Evolutionary conservation across 441 rosid genomes (phyloP).

Genomic region (Eutrema salsugineum): DNA sequence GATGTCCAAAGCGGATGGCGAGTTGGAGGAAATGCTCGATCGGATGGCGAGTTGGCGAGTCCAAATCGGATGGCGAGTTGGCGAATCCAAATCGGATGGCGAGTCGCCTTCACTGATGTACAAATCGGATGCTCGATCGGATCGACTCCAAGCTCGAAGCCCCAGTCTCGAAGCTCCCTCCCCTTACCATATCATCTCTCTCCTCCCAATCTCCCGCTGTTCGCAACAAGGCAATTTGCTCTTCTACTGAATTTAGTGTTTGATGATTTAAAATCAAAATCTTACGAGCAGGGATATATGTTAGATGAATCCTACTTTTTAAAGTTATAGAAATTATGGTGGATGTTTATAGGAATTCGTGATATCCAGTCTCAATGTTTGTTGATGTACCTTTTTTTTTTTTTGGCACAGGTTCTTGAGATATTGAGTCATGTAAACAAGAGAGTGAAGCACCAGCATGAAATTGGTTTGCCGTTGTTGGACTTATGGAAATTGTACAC

Average conservation of each 20-base stretch:
- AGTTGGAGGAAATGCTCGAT: conserved; percentile 85
- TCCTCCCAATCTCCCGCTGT: conserved; percentile 57
- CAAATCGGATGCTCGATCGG: too few species aligned
- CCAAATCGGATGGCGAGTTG: too few species aligned
- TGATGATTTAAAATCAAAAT: conserved; percentile 6
- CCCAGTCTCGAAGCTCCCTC: conserved; percentile 75
- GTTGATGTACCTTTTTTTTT: not conserved
- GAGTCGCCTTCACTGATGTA: too few species aligned
- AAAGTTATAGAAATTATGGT: not conserved
- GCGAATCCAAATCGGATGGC: too few species aligned
- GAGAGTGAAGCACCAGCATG: conserved; percentile 84
- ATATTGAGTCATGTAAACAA: conserved; percentile 93
- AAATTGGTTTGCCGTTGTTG: conserved; percentile 73
- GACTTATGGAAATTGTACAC: conserved; percentile 72
- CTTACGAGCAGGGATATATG: not conserved
- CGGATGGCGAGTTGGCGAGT: conserved; percentile 99
- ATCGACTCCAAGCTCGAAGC: conserved; percentile 75
- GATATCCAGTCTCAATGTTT: not conserved
- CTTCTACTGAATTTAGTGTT: not conserved
- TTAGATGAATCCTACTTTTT: too few species aligned
- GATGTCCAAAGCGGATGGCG: conserved; percentile 54
- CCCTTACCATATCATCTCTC: conserved; percentile 72
- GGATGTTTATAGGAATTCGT: not conserved
- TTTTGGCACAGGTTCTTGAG: conserved; percentile 81
- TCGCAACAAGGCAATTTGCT: conserved; percentile 64